These are phyloP conservation scores for Carallia pectinifolia DNA, from an alignment of 345 rosid genomes.

Conservation along the genomic window DNA sequence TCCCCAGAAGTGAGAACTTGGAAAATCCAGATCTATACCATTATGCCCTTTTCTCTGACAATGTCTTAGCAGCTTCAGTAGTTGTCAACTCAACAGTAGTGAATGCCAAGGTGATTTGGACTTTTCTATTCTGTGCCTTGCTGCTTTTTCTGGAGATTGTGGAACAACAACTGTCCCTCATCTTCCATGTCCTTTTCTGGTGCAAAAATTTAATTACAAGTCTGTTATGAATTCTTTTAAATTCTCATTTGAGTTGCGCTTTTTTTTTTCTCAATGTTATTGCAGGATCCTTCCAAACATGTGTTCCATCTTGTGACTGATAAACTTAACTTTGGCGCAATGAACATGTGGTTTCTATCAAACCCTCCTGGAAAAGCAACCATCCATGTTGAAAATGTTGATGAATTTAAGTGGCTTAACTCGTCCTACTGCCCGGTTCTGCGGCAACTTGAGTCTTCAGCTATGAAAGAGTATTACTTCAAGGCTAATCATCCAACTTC, in stretches of 20 bases:
- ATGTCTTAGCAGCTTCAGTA: conserved; percentile 99
- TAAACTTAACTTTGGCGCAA: conserved; percentile 93
- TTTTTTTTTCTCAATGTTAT: conserved; percentile 18
- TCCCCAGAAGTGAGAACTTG: conserved; percentile 81
- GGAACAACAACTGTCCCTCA: background rate
- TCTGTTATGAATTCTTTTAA: background rate
- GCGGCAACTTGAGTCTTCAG: conserved; percentile 86
- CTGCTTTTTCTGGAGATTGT: background rate
- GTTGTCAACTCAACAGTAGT: conserved; percentile 92
- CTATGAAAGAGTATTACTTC: conserved; percentile 97
- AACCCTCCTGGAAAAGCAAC: conserved; percentile 95
- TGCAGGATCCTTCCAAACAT: conserved; percentile 94
- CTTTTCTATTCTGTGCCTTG: conserved; percentile 4
- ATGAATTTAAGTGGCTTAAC: conserved; percentile 97
- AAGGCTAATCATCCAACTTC: conserved; percentile 90
- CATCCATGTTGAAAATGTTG: conserved; percentile 95
- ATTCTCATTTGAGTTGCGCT: background rate
- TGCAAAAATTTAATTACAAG: background rate
- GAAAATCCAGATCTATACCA: conserved; percentile 85
- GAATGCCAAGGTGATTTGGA: conserved; percentile 80
- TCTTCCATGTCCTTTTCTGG: background rate
- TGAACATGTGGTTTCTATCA: conserved; percentile 98
- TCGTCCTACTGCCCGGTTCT: conserved; percentile 96
- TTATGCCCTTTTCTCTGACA: conserved; percentile 98
- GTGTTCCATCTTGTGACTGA: conserved; percentile 97